A percentile compares a stretch with the other conserved stretches of the same genome.
These are phyloP conservation scores for Perilla frutescens DNA, from an alignment of 257 asterid genomes.

Conservation along the genomic window DNA sequence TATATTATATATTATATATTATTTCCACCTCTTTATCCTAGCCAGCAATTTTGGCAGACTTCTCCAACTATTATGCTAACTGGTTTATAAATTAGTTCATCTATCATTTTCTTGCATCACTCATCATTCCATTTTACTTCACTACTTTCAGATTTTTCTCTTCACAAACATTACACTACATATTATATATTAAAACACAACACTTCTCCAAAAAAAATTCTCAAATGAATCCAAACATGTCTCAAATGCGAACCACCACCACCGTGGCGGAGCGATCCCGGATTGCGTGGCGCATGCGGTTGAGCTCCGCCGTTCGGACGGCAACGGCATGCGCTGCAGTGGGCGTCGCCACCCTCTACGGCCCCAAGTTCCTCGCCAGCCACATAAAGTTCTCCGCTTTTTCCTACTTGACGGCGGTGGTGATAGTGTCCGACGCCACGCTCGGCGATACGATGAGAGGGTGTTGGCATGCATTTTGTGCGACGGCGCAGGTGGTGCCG, in stretches of 20 bases:
- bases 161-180: background rate
- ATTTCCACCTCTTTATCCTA: background rate
- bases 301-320: constrained; percentile 56
- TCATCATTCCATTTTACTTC: background rate
- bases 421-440: constrained; percentile 57
- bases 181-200: background rate
- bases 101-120: background rate
- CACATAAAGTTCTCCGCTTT: constrained; percentile 55
- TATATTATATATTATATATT: background rate
- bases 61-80: constrained; percentile 24
- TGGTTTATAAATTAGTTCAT: background rate
- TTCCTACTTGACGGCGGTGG: constrained; percentile 56
- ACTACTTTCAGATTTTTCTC: background rate
- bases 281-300: constrained; percentile 58
- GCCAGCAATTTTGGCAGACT: constrained; percentile 16
- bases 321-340: constrained; percentile 60
- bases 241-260: background rate
- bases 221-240: background rate
- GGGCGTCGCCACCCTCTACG: constrained; percentile 60
- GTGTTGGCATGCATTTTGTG: constrained; percentile 61
- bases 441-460: constrained; percentile 63
- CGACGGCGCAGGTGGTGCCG: constrained; percentile 63
- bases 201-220: background rate
- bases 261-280: constrained; percentile 54
- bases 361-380: constrained; percentile 41